These are phyloP conservation scores for Saccharomyces pastorianus DNA, from an alignment of 1,139 yeast species.

Conservation along the genomic window DNA sequence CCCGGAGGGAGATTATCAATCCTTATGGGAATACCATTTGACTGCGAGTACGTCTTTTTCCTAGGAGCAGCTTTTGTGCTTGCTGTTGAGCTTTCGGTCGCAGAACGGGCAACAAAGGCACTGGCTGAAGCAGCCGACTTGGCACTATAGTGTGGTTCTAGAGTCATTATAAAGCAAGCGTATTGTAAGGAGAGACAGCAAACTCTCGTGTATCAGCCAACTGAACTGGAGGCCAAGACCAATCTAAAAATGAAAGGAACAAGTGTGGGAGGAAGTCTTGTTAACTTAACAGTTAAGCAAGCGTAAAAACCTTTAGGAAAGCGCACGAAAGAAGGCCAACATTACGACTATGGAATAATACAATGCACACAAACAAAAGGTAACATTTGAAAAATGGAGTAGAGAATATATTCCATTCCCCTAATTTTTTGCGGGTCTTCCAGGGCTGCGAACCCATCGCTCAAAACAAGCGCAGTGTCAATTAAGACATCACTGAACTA, in stretches of 20 bases:
- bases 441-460: not conserved
- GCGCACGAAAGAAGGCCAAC: not conserved
- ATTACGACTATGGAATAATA: not conserved
- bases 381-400: not conserved
- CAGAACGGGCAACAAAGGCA: not conserved
- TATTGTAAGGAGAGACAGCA: not conserved
- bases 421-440: not conserved
- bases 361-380: not conserved
- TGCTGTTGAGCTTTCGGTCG: not conserved
- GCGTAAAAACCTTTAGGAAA: not conserved
- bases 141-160: not conserved
- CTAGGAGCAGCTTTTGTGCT: not conserved
- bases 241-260: not conserved
- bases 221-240: not conserved
- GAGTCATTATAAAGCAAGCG: not conserved
- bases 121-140: not conserved
- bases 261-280: not conserved
- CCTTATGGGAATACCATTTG: conserved; percentile 11
- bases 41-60: conserved; percentile 1
- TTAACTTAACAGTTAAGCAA: not conserved
- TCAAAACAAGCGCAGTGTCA: not conserved
- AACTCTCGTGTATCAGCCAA: not conserved
- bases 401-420: not conserved
- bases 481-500: not conserved
- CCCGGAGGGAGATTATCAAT: conserved; percentile 31